Conservation (phyloP, 2,329 filamentous ascomycete genomes). For the Fusarium succisae region DNA sequence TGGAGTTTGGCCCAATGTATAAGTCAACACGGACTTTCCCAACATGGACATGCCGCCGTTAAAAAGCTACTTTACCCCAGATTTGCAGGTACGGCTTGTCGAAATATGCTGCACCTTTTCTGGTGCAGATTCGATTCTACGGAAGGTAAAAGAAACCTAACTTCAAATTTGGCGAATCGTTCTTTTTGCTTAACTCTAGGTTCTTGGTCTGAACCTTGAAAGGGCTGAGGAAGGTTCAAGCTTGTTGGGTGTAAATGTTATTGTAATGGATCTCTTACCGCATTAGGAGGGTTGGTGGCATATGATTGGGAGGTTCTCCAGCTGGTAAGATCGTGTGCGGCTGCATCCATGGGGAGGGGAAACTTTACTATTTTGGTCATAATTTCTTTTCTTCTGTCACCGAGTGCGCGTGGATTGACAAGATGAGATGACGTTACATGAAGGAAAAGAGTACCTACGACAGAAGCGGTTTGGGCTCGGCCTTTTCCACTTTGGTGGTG, state of each 20-base stretch:
- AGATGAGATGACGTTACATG: constrained; percentile 22
- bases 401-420: background rate
- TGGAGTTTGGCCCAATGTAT: background rate
- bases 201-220: background rate
- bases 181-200: background rate
- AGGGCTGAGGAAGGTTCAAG: constrained; percentile 26
- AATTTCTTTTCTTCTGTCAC: constrained; percentile 11
- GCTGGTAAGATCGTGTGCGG: background rate
- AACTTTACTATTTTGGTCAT: constrained; percentile 50
- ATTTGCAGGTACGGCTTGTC: background rate
- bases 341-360: background rate
- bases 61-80: background rate
- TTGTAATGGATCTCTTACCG: constrained; percentile 21
- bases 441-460: constrained; percentile 13
- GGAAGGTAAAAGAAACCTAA: constrained; percentile 28
- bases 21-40: constrained; percentile 19
- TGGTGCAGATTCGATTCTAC: background rate
- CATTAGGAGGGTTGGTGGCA: constrained; percentile 21
- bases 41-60: constrained; percentile 22
- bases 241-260: background rate
- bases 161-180: background rate
- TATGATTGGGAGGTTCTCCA: constrained; percentile 30
- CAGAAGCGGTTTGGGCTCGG: constrained; percentile 29
- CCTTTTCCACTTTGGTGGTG: constrained; percentile 33
- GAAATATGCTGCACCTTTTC: background rate